Base-by-base conservation (phyloP, 371 early-diverging fungal genomes). In the Encephalitozoon romaleae region DNA sequence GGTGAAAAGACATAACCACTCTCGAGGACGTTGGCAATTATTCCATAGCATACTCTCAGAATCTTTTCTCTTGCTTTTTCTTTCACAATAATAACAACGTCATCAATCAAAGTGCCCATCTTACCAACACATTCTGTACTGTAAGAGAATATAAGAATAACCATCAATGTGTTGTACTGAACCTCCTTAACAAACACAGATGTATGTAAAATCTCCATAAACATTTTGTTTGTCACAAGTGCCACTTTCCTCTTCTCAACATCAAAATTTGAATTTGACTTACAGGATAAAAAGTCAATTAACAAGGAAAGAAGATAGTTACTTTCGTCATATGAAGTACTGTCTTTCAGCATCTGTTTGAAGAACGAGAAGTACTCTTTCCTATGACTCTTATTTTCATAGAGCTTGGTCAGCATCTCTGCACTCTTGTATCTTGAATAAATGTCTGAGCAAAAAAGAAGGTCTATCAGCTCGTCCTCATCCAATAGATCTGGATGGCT, bases 61-160 rank as follows among this genome's bases (percentile, higher is more conserved):
- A 78, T 71, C 53, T 78, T 78, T 43, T 72, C 72, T 59, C 65
- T 53, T 28, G 41, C 42, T 30, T 28, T 52, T 11, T 78, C 78
- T 68, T 69, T 63, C 21, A 78, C 21, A 12, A 71, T 55, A 21
- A 18, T 18, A 59, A 71, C 39, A 23, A 78, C 49, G 9, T 42
- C 34, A 21, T 66, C 34, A 11, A 72, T 41, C 26, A 72, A 47
- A 12, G 9, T 34, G 32, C 39, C 12, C 32, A 67, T 34, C 9
- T 59, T 34, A 9, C 53, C 23, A 12, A 78, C 5, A 49, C 53
- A 67, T 9, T 28, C n/a, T 8, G 43, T 23, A 23, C 68, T 74
- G 47, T 80, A 83, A 21, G 83, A 75, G 0, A 78, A 72, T 47
- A 83, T 72, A 74, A 78, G 80, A 6, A 80, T 39, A 21, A 83